phyloP scores from a whole-genome alignment of 1,284 basidiomycete genomes.

The Phylloboletellus chloephorus region DNA sequence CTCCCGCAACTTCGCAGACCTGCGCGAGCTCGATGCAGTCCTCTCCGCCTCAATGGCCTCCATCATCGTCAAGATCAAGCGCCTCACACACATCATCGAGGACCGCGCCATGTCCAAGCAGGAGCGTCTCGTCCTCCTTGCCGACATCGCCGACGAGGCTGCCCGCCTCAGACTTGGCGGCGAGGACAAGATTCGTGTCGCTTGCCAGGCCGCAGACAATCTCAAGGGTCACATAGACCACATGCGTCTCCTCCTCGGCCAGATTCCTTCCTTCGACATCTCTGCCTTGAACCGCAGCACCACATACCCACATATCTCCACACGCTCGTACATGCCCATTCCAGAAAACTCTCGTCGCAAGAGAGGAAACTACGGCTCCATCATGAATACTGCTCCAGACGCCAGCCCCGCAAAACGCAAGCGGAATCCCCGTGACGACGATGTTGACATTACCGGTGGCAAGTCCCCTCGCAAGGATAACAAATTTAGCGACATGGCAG shows the following conservation, averaged over 20 bases:
- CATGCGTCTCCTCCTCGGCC: conserved; percentile 59
- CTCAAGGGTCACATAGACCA: conserved; percentile 70
- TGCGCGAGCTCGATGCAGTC: conserved; percentile 97
- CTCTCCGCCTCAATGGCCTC: conserved; percentile 80
- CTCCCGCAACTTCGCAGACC: conserved; percentile 90
- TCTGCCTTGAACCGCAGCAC: conserved; percentile 57
- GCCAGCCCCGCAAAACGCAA: conserved; percentile 61
- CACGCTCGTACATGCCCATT: conserved; percentile 58
- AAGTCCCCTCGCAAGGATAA: conserved; percentile 43
- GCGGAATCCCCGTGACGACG: conserved; percentile 53
- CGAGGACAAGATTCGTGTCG: conserved; percentile 98
- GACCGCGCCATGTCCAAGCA: conserved; percentile 63
- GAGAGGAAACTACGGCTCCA: conserved; percentile 44
- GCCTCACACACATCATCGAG: conserved; percentile 74
- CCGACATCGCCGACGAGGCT: conserved; percentile 93
- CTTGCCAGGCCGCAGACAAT: conserved; percentile 90
- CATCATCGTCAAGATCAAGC: conserved; percentile 74
- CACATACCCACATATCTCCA: conserved; percentile 66
- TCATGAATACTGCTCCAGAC: conserved; percentile 40
- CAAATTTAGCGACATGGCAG: conserved; percentile 36
- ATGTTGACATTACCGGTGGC: conserved; percentile 40
- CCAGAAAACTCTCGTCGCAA: conserved; percentile 57
- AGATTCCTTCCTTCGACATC: conserved; percentile 63
- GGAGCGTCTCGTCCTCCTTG: conserved; percentile 80
- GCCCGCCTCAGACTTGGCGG: conserved; percentile 88